Base-by-base conservation (phyloP, 176 grass and related monocot genomes). In the Zea luxurians region DNA sequence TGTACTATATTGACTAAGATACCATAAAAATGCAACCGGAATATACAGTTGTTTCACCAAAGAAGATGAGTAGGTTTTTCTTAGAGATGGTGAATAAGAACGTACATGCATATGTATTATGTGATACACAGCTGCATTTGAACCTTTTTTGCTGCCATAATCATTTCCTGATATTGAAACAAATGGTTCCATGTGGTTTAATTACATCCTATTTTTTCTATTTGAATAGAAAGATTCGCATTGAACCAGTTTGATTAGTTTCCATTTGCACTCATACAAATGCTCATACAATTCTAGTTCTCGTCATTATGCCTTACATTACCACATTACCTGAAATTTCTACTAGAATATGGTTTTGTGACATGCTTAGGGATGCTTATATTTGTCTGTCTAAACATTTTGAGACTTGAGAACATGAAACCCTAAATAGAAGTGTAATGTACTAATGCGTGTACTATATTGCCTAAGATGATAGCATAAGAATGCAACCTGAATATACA, bases 121-220 rank as follows among this genome's bases (percentile, higher is more conserved):
- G 42, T 52, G 21, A 70, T 45, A 63, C 27, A 1, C 27, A 27
- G 16, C 47, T 76, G 44, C 45, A 81, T 53, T 61, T 9, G 42
- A 10, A 45, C 50, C 36, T 57, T 48, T 4, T 71, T 37, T 7
- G 42, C 7, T 75, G 40, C n/a, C 20, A 12, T 52, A 40, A 65
- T 27, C 35, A 55, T 17, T 53, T 37, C 27, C 27, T 27, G 35
- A 37, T 20, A 17, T 64, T 80, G 2, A 66, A 48, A 40, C 71
- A 57, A 63, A 76, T 77, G 37, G 2, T 46, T 76, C 35, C 59
- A 67, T 59, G 61, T 59, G 27, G 36, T 77, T 62, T 41, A 68
- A 83, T 17, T 37, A 48, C 38, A 62, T 82, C 38, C 18, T 63
- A 13, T 47, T 34, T 84, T 58, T 58, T 70, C 17, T 80, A 15